Conservation (phyloP, 164 flowering plant species). For the Taxillus chinensis region DNA sequence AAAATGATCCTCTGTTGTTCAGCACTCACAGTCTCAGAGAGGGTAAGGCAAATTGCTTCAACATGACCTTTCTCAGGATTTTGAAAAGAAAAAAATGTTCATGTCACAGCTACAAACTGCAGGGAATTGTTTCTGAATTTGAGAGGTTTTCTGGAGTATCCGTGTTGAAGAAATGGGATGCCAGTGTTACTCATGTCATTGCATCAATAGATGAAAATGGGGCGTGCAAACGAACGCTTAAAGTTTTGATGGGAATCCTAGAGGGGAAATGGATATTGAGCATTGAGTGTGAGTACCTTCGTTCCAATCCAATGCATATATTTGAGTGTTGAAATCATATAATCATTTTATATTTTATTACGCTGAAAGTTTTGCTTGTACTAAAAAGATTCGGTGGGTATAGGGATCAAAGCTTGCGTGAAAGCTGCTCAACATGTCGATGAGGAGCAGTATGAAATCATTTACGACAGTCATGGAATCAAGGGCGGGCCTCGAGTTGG, state of each 20-base stretch:
- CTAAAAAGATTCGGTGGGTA: background rate
- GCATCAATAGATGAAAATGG: slow-evolving; percentile 85
- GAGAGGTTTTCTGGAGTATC: slow-evolving; percentile 40
- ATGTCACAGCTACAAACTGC: slow-evolving; percentile 16
- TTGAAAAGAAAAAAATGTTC: no score
- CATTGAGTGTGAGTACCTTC: slow-evolving; percentile 58
- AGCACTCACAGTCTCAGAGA: slow-evolving; percentile 52
- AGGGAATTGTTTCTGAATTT: slow-evolving; percentile 66
- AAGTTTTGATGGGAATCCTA: slow-evolving; percentile 77
- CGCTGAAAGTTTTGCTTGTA: background rate
- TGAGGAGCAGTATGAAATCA: slow-evolving; percentile 66
- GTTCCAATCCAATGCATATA: background rate
- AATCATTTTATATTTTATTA: background rate
- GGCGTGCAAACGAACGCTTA: slow-evolving; percentile 84
- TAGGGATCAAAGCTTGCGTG: slow-evolving; percentile 84
- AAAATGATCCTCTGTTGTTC: slow-evolving; percentile 81
- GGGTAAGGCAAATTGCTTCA: slow-evolving; percentile 30
- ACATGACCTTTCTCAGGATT: background rate
- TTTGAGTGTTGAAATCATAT: background rate
- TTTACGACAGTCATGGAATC: slow-evolving; percentile 62
- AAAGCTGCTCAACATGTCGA: slow-evolving; percentile 45
- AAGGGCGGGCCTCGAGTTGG: slow-evolving; percentile 65
- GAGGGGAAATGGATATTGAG: slow-evolving; percentile 92
- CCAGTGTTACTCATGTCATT: slow-evolving; percentile 75
- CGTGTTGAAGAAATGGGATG: slow-evolving; percentile 49